Base-by-base conservation (phyloP, 2,329 filamentous ascomycete genomes). In the Fusarium algeriense region DNA sequence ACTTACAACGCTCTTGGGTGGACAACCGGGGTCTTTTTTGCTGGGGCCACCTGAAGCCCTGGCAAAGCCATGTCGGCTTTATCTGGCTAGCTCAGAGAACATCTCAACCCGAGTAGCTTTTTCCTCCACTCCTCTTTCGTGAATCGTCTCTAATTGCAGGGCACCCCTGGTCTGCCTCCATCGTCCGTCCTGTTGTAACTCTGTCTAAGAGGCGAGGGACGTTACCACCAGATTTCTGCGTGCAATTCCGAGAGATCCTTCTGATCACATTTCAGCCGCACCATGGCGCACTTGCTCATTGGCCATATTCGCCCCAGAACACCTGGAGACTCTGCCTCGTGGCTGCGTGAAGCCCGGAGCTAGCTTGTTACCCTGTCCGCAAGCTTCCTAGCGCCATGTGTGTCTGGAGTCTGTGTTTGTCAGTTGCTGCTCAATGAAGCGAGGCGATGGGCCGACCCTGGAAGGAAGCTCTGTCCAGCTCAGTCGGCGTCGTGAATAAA, bases 201-300 rank as follows among this genome's bases (percentile, higher is more conserved):
- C 44, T 60, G 45, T 69, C 54, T 50, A 49, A 71, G 44, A 69
- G 28, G 34, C 30, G 57, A 54, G 45, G 13, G 53, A 71, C 58
- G 35, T 62, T 66, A 45, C 69, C 52, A 41, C 43, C 49, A 65
- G 32, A 49, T 48, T 45, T 67, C 63, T 62, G 38, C 44, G 55
- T 64, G 54, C 62, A 64, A 53, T 58, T 48, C 48, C 52, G 30
- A 48, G 14, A 53, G 60, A 64, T 67, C 46, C 54, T 52, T 49
- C 62, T 60, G 64, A 65, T 73, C 53, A 55, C 64, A 19, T 53
- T 65, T 76, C 74, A 76, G 74, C 74, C 74, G 74, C 74, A 76
- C 70, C 58, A 49, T 56, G 26, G 34, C 40, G 23, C n/a, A 32
- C 30, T 19, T 34, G 38, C 44, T 66, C 28, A 76, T 76, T 76